A percentile compares a stretch with the other conserved stretches of the same genome.
phyloP scores from a whole-genome alignment of 768 basidiomycete species.

The Scleroderma bovista region DNA sequence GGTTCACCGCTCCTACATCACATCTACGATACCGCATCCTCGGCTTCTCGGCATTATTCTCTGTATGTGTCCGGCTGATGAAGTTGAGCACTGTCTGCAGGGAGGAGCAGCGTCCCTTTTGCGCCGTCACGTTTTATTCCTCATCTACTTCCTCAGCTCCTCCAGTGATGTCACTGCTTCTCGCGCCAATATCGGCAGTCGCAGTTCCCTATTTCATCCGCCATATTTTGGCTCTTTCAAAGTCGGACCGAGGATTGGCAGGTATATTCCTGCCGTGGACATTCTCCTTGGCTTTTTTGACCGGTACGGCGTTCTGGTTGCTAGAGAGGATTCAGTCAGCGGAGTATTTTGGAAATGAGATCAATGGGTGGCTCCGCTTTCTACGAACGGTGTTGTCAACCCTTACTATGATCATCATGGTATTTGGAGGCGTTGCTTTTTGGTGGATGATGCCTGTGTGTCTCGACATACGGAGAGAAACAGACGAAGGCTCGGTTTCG shows the following conservation, averaged over 20 bases:
- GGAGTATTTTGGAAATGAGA: constrained; percentile 36
- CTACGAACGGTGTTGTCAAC: constrained; percentile 61
- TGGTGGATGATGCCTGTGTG: constrained; percentile 78
- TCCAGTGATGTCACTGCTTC: constrained; percentile 50
- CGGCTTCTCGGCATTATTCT: constrained; percentile 61
- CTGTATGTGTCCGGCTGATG: constrained; percentile 68
- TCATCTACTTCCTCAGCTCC: constrained; percentile 66
- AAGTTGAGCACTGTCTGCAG: constrained; percentile 82
- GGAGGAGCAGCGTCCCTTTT: constrained; percentile 91
- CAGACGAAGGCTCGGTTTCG: constrained; percentile 11
- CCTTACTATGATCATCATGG: constrained; percentile 42
- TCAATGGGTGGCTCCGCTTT: constrained; percentile 41
- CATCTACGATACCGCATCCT: constrained; percentile 74
- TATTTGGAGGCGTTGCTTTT: constrained; percentile 49
- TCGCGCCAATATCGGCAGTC: constrained; percentile 53
- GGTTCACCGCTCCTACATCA: constrained; percentile 60
- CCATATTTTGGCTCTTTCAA: constrained; percentile 56
- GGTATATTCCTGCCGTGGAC: constrained; percentile 54
- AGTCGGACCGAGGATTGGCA: constrained; percentile 72
- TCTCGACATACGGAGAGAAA: constrained; percentile 49
- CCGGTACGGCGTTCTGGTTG: constrained; percentile 67
- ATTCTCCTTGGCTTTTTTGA: constrained; percentile 52
- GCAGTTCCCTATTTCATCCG: constrained; percentile 52
- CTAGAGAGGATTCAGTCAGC: constrained; percentile 74
- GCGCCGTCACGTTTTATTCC: constrained; percentile 84